Conservation (phyloP, 164 flowering plant genomes). For the Magnolia sinica region DNA sequence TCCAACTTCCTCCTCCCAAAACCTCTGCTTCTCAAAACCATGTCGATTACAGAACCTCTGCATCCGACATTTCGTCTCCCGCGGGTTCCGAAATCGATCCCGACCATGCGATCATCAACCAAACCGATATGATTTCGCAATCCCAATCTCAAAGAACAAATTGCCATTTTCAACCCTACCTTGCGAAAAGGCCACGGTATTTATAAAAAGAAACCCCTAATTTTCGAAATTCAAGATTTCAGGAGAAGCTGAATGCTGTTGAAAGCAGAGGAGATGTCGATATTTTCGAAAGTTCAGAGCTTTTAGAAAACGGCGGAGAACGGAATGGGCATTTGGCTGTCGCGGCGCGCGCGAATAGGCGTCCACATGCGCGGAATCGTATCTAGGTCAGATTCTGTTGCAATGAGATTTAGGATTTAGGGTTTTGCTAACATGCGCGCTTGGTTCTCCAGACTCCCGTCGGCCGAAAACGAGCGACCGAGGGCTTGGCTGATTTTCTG, state of each 20-base stretch:
- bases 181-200: not conserved
- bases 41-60: not conserved
- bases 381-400: not conserved
- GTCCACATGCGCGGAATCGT: not conserved
- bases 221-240: not conserved
- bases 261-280: not conserved
- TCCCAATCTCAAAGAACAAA: constrained; percentile 12
- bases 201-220: not conserved
- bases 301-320: not conserved
- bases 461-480: not conserved
- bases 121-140: not conserved
- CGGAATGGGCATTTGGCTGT: not conserved
- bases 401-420: not conserved
- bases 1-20: constrained; percentile 1
- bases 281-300: too few relatives aligned
- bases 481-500: not conserved
- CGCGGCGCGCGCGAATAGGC: not conserved
- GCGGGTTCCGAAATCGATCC: constrained; percentile 4
- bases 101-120: constrained; percentile 2
- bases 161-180: constrained; percentile 9
- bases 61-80: constrained; percentile 3
- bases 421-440: not conserved
- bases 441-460: not conserved
- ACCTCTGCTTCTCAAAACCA: constrained; percentile 5
- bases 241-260: not conserved